Evolutionary conservation across 768 basidiomycete genomes (phyloP).

Genomic region (Collybia mongolica): DNA sequence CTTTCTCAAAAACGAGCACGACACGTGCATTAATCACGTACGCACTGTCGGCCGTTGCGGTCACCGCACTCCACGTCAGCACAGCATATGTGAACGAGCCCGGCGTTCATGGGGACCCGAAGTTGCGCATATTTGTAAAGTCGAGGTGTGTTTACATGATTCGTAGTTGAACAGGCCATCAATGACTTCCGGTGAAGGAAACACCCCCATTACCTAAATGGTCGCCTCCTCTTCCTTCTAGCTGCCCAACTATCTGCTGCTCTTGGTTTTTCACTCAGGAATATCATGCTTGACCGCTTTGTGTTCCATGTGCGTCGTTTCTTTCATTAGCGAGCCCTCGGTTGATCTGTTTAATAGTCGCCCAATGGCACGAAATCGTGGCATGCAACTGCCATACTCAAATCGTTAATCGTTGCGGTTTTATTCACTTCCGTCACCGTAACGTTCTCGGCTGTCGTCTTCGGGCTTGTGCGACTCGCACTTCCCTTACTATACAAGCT

Average conservation of each 20-base stretch:
- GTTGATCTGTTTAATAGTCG: constrained; percentile 2
- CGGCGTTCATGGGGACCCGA: constrained; percentile 31
- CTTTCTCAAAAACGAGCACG: constrained; percentile 47
- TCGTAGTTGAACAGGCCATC: not conserved
- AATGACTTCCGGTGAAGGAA: constrained; percentile 41
- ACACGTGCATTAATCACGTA: constrained; percentile 46
- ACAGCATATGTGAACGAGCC: constrained; percentile 34
- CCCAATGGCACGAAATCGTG: too few relatives aligned
- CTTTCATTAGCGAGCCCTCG: not conserved
- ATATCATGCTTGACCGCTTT: constrained; percentile 63
- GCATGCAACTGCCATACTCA: constrained; percentile 14
- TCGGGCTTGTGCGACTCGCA: constrained; percentile 44
- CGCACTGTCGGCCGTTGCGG: constrained; percentile 40
- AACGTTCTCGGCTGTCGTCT: constrained; percentile 37
- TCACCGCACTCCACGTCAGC: constrained; percentile 42
- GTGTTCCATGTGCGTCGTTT: constrained; percentile 23
- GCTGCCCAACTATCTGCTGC: constrained; percentile 51
- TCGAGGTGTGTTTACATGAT: constrained; percentile 48
- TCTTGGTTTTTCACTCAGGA: constrained; percentile 49
- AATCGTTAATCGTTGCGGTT: constrained; percentile 34
- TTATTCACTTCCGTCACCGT: constrained; percentile 39
- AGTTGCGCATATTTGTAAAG: constrained; percentile 58
- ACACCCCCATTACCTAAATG: constrained; percentile 74
- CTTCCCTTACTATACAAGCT: constrained; percentile 54
- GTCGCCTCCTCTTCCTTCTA: constrained; percentile 59